Base-by-base conservation (phyloP, 139 green algal species). In the Asterochloris erici region DNA sequence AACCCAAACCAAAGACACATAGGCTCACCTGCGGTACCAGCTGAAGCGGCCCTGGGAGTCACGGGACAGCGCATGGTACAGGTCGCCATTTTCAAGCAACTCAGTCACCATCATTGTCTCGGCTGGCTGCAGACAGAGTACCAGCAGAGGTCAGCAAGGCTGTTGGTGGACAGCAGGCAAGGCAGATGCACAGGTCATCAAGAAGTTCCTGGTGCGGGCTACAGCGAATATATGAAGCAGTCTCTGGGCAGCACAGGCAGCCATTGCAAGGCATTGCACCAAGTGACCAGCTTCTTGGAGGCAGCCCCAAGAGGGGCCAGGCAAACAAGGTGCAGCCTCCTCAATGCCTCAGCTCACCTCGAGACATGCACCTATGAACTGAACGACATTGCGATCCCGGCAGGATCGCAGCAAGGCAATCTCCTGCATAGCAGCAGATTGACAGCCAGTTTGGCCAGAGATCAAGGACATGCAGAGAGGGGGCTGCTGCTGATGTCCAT, bases 301-400 rank as follows among this genome's bases (percentile, higher is more conserved):
- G 38, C 38, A 54, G 38, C 38, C 38, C 6, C 6, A 6, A 54
- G 38, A 54, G 38, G 38, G 6, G 2, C 4, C 38, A 54, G 38
- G 38, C 38, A 54, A 6, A 54, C 38, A 54, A 54, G 6, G 2
- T 73, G 23, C 19, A 27, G 66, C 66, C 66, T 73, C 21, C 66
- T 27, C 1, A 73, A 27, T 73, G 66, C 23, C 21, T 23, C 21
- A 9, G 29, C 77, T 21, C 61, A 81, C 77, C 38, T 54, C 38
- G 6, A 54, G 38, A 29, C 76, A 80, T 54, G 76, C 76, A 12
- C 76, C 76, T 12, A 80, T 80, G 76, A 84, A 92, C 77, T 89
- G 86, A 14, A 92, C 85, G 38, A 92, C 88, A 85, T 92, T 92
- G 68, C 77, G 71, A 79, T 92, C 88, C 24, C 85, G 82, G 81